Conservation (phyloP, 257 asterid species). For the Petrea volubilis region DNA sequence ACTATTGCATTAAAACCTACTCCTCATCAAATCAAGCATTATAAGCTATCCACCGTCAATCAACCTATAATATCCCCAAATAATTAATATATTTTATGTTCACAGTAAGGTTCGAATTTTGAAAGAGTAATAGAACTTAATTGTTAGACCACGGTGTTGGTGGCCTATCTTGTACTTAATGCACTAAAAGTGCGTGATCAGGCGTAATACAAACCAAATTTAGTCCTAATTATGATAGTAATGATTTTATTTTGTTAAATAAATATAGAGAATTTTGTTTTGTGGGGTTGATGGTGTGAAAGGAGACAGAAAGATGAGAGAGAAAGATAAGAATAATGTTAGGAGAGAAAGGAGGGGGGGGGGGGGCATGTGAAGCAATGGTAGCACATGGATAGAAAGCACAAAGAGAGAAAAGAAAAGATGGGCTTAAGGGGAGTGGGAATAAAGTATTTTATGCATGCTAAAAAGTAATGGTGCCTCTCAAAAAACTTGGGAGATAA, state of each 20-base stretch:
- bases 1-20: no score
- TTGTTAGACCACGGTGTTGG: no score
- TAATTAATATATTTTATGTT: no score
- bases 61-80: no score
- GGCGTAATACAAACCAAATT: neutral
- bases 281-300: slow-evolving; percentile 38
- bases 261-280: neutral
- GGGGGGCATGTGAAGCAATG: slow-evolving; percentile 34
- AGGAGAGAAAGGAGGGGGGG: slow-evolving; percentile 29
- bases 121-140: no score
- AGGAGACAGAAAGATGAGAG: slow-evolving; percentile 33
- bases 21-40: no score
- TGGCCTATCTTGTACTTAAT: no score
- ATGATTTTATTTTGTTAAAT: slow-evolving; percentile 27
- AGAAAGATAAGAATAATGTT: slow-evolving; percentile 42
- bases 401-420: neutral
- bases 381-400: slow-evolving; percentile 35
- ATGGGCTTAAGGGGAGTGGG: slow-evolving; percentile 19
- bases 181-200: no score
- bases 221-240: slow-evolving; percentile 33
- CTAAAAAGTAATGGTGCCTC: slow-evolving; percentile 1
- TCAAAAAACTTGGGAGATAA: neutral
- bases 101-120: no score
- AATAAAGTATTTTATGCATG: slow-evolving; percentile 28
- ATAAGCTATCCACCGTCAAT: no score